Percentiles rank a stretch among this genome's conserved stretches.
phyloP scores from a whole-genome alignment of 1,284 basidiomycete species.

The Peniophora sp. region DNA sequence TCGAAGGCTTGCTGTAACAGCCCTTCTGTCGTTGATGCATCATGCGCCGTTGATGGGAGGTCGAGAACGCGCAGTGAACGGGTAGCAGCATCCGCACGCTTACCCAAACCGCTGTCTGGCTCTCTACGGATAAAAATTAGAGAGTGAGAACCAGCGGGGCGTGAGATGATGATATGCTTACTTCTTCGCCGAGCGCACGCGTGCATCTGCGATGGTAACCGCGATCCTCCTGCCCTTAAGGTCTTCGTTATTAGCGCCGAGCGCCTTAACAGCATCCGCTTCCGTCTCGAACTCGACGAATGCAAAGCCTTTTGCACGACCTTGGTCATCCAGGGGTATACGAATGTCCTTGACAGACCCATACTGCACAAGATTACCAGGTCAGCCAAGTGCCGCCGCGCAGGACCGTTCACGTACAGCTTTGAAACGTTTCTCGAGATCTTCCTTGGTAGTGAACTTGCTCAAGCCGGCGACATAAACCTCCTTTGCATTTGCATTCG shows the following conservation, averaged over 20 bases:
- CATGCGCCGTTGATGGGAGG: slow-evolving; percentile 64
- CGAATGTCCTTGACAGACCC: slow-evolving; percentile 77
- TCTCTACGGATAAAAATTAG: slow-evolving; percentile 23
- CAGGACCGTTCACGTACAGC: slow-evolving; percentile 38
- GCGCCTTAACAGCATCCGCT: slow-evolving; percentile 64
- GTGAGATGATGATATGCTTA: slow-evolving; percentile 16
- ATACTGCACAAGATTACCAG: slow-evolving; percentile 41
- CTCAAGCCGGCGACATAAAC: slow-evolving; percentile 81
- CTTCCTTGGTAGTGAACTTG: slow-evolving; percentile 64
- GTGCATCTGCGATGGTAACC: slow-evolving; percentile 74
- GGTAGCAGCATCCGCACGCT: slow-evolving; percentile 54
- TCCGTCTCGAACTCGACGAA: slow-evolving; percentile 85
- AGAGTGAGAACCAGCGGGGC: slow-evolving; percentile 1
- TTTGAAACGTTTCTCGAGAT: slow-evolving; percentile 71
- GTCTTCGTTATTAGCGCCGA: slow-evolving; percentile 78
- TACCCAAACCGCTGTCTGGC: slow-evolving; percentile 49
- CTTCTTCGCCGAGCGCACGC: slow-evolving; percentile 52
- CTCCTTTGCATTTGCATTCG: slow-evolving; percentile 74
- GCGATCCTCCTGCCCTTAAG: slow-evolving; percentile 79
- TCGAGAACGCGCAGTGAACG: slow-evolving; percentile 69
- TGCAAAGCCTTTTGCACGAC: slow-evolving; percentile 75
- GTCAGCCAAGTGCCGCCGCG: slow-evolving; percentile 5
- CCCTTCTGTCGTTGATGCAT: slow-evolving; percentile 44
- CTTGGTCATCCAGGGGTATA: slow-evolving; percentile 66
- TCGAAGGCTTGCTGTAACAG: slow-evolving; percentile 83